A percentile compares a stretch with the other conserved stretches of the same genome.
These are phyloP conservation scores for Lignosus rhinocerotis DNA, from an alignment of 1,284 basidiomycete genomes.

Conservation along the genomic window DNA sequence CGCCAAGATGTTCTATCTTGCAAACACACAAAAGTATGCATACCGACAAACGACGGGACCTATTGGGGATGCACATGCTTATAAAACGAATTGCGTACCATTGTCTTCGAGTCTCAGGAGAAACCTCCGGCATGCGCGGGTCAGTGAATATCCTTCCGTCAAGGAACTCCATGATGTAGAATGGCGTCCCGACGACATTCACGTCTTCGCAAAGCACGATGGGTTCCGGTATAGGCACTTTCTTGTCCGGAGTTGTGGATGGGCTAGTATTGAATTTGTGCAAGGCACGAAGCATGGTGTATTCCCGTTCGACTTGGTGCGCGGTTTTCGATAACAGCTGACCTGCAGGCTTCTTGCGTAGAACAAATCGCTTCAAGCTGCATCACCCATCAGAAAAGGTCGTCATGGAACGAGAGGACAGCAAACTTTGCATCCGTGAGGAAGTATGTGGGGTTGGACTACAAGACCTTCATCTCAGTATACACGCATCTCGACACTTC, in stretches of 20 bases:
- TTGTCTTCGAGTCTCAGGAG: slow-evolving; percentile 61
- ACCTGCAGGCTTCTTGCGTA: slow-evolving; percentile 94
- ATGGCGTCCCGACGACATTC: slow-evolving; percentile 81
- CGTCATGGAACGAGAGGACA: background rate
- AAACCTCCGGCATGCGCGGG: slow-evolving; percentile 70
- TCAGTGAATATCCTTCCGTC: slow-evolving; percentile 94
- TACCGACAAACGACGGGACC: too few relatives aligned
- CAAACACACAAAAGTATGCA: too few relatives aligned
- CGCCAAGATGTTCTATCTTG: too few relatives aligned
- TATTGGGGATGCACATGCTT: background rate
- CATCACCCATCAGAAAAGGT: background rate
- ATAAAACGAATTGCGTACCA: slow-evolving; percentile 52
- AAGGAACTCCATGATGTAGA: slow-evolving; percentile 96
- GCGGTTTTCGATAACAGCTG: slow-evolving; percentile 85
- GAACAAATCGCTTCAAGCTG: slow-evolving; percentile 72
- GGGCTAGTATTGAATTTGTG: slow-evolving; percentile 69
- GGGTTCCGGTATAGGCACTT: slow-evolving; percentile 86
- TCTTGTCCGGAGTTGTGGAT: slow-evolving; percentile 47
- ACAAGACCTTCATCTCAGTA: background rate
- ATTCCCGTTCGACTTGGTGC: slow-evolving; percentile 94
- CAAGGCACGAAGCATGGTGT: slow-evolving; percentile 75
- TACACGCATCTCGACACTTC: background rate
- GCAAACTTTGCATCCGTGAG: slow-evolving; percentile 69
- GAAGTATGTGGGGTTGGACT: slow-evolving; percentile 97
- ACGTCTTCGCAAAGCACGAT: slow-evolving; percentile 82